Conservation (phyloP, 2,329 filamentous ascomycete genomes). For the Cytospora schulzeri region DNA sequence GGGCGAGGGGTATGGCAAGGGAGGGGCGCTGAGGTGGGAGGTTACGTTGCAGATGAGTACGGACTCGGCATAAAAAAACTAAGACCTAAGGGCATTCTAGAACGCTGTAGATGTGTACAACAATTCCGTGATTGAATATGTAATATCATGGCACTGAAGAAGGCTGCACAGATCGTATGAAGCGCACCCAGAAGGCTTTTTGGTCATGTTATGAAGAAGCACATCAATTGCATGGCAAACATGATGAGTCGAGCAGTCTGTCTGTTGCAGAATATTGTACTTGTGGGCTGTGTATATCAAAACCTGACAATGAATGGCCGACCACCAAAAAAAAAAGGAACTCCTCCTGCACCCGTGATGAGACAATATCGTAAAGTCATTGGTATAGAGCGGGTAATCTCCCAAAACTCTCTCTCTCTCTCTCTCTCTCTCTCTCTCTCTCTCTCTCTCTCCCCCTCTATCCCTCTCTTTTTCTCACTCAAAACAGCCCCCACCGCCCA, state of each 20-base stretch:
- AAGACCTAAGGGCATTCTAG: not conserved
- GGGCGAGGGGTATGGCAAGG: slow-evolving; percentile 83
- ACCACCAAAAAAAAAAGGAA: not conserved
- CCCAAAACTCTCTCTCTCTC: not conserved
- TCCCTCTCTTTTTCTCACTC: too few relatives aligned
- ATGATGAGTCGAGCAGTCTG: not conserved
- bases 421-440: too few relatives aligned
- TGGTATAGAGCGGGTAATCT: slow-evolving; percentile 11
- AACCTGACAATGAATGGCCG: not conserved
- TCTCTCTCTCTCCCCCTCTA: too few relatives aligned
- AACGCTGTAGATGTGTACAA: slow-evolving; percentile 6
- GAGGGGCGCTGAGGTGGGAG: slow-evolving; percentile 84
- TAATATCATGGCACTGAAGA: not conserved
- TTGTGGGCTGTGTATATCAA: not conserved
- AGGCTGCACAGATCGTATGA: not conserved
- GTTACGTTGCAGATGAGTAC: slow-evolving; percentile 78
- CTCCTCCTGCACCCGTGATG: not conserved
- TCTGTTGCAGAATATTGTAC: not conserved
- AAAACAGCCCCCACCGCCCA: slow-evolving; percentile 27
- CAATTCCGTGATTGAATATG: not conserved
- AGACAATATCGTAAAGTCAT: slow-evolving; percentile 15
- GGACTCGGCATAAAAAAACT: slow-evolving; percentile 34
- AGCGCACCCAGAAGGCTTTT: not conserved
- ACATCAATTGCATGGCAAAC: not conserved
- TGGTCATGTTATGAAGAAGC: not conserved